These are phyloP conservation scores for Glarea lozoyensis DNA, from an alignment of 495 filamentous ascomycete species.

Conservation along the genomic window DNA sequence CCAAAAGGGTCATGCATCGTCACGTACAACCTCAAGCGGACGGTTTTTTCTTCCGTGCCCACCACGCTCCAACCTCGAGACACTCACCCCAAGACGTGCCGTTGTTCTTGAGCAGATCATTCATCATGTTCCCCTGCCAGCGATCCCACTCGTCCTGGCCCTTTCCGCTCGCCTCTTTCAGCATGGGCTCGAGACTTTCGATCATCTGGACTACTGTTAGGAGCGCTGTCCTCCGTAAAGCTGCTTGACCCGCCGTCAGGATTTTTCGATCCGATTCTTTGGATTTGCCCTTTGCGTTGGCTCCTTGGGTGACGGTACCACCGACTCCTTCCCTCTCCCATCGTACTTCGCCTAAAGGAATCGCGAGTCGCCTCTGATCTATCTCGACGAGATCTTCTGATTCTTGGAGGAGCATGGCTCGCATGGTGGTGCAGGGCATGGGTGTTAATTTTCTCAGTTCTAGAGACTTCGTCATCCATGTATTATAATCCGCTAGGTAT, in stretches of 20 bases:
- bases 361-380: conserved; percentile 66
- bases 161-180: conserved; percentile 76
- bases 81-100: conserved; percentile 81
- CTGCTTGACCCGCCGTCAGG: conserved; percentile 62
- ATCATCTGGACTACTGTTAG: conserved; percentile 80
- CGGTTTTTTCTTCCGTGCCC: conserved; percentile 55
- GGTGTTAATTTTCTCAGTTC: conserved; percentile 60
- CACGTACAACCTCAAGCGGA: conserved; percentile 6
- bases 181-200: conserved; percentile 73
- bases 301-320: conserved; percentile 38
- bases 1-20: background rate
- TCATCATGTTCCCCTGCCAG: conserved; percentile 83
- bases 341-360: conserved; percentile 76
- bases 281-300: conserved; percentile 20
- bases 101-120: conserved; percentile 67
- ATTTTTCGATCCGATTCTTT: conserved; percentile 28
- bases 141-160: conserved; percentile 86
- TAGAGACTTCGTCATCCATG: conserved; percentile 69
- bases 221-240: conserved; percentile 69
- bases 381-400: conserved; percentile 59
- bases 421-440: conserved; percentile 72
- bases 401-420: conserved; percentile 72
- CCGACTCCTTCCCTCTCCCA: conserved; percentile 77
- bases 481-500: conserved; percentile 77
- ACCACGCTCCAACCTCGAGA: conserved; percentile 91